Conservation (phyloP, 495 filamentous ascomycete species). For the Daldinia decipiens region DNA sequence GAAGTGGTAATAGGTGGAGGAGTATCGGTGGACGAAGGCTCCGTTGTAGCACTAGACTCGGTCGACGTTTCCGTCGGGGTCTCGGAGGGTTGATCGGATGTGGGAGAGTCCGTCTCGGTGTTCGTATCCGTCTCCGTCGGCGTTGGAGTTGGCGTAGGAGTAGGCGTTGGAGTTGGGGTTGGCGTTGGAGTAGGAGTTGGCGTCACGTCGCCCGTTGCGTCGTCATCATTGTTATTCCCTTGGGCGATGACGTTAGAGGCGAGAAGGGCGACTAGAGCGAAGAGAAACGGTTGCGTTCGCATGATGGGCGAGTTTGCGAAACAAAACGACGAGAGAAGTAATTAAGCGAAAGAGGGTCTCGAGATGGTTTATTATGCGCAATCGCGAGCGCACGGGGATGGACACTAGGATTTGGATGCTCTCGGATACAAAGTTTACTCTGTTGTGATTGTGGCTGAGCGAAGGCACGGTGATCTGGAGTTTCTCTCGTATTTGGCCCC, state of each 20-base stretch:
- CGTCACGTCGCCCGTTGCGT: constrained; percentile 25
- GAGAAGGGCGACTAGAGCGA: constrained; percentile 32
- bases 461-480: constrained; percentile 20
- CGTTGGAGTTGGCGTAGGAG: constrained; percentile 41
- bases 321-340: constrained; percentile 5
- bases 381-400: constrained; percentile 19
- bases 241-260: constrained; percentile 44
- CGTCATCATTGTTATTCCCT: constrained; percentile 23
- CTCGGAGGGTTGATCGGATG: constrained; percentile 5
- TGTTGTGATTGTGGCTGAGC: constrained; percentile 23
- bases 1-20: constrained; percentile 44
- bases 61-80: constrained; percentile 25
- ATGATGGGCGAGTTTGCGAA: constrained; percentile 36
- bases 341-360: constrained; percentile 18
- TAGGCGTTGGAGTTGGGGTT: constrained; percentile 28
- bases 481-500: constrained; percentile 37
- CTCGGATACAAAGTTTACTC: constrained; percentile 12
- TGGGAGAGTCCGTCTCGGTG: constrained; percentile 15
- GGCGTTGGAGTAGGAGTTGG: background rate
- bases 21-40: constrained; percentile 40
- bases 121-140: background rate
- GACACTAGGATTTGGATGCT: background rate
- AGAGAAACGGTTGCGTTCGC: constrained; percentile 39
- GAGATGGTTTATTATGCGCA: constrained; percentile 21
- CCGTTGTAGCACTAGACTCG: constrained; percentile 23